Base-by-base conservation (phyloP, 805 yeast species). In the Lipomyces sp. region DNA sequence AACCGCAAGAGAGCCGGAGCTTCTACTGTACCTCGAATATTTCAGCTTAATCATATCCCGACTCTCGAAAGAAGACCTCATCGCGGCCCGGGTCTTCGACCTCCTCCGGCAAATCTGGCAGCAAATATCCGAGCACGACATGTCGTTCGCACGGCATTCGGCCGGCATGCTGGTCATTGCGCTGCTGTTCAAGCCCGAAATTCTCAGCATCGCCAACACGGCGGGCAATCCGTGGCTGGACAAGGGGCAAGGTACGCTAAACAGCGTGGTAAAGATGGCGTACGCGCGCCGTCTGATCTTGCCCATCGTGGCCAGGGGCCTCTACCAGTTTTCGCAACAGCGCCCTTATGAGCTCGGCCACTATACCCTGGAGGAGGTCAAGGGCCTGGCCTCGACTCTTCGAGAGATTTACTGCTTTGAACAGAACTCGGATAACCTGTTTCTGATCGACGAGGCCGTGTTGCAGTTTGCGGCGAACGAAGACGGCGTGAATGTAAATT, bases 211-310 rank as follows among this genome's bases (percentile, higher is more conserved):
- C 19, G 35, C 49, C 3, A n/a, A n/a, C n/a, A n/a, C n/a, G n/a
- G n/a, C n/a, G n/a, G n/a, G n/a, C n/a, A n/a, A n/a, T n/a, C n/a
- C n/a, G n/a, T n/a, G n/a, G n/a, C n/a, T n/a, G n/a, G n/a, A n/a
- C n/a, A n/a, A n/a, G n/a, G n/a, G n/a, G n/a, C n/a, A n/a, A n/a
- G n/a, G n/a, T n/a, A n/a, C n/a, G n/a, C n/a, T n/a, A 2, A 26
- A 32, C 2, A 45, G 35, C 14, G 11, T 53, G 6, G 43, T 53
- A 0, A 86, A 0, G 7, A 35, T 49, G 45, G 45, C 49, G 5
- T 73, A 63, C 47, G 82, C 86, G 0, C 76, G 95, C 65, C 78
- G 95, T 58, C 74, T 84, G 2, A 68, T 89, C 6, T 66, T 87
- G 22, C 90, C 95, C 0, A 60, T 74, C 0, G 63, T 89, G 10